Percentiles rank a stretch among this genome's conserved stretches.
phyloP scores from a whole-genome alignment of 2,329 filamentous ascomycete genomes.

The Monosporascus ibericus region DNA sequence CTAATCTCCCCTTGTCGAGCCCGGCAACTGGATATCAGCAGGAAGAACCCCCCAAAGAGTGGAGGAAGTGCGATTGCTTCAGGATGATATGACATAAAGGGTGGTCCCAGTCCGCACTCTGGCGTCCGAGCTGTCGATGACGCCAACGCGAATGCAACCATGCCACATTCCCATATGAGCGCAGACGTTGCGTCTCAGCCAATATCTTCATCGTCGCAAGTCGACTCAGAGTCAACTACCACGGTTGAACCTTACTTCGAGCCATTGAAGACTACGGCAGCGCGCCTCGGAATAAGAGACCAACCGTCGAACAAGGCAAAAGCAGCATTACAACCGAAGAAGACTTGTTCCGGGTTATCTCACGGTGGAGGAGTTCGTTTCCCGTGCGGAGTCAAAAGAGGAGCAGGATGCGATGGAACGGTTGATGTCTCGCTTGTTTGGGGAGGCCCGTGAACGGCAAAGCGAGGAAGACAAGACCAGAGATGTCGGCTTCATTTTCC shows the following conservation, averaged over 20 bases:
- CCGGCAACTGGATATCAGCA: background rate
- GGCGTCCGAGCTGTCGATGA: too few relatives aligned
- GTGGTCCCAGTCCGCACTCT: too few relatives aligned
- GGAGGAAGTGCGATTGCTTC: background rate
- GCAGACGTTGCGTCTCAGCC: conserved; percentile 1
- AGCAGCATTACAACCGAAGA: conserved; percentile 37
- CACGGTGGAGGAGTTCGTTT: conserved; percentile 39
- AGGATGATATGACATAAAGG: background rate
- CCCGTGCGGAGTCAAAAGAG: conserved; percentile 20
- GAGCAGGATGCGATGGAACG: conserved; percentile 51
- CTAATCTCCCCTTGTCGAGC: conserved; percentile 6
- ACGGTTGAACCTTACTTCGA: conserved; percentile 19
- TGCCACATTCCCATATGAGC: background rate
- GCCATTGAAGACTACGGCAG: conserved; percentile 20
- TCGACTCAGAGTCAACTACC: conserved; percentile 9
- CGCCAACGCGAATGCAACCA: too few relatives aligned
- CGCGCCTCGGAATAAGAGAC: conserved; percentile 4
- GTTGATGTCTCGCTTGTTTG: conserved; percentile 67
- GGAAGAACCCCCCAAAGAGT: background rate
- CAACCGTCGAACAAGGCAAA: conserved; percentile 13
- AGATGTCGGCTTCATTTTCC: conserved; percentile 65
- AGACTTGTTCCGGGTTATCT: conserved; percentile 43
- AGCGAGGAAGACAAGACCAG: conserved; percentile 65
- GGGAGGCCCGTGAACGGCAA: conserved; percentile 54
- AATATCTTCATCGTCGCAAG: conserved; percentile 3